Base-by-base conservation (phyloP, 768 basidiomycete genomes). In the Auricularia heimuer region DNA sequence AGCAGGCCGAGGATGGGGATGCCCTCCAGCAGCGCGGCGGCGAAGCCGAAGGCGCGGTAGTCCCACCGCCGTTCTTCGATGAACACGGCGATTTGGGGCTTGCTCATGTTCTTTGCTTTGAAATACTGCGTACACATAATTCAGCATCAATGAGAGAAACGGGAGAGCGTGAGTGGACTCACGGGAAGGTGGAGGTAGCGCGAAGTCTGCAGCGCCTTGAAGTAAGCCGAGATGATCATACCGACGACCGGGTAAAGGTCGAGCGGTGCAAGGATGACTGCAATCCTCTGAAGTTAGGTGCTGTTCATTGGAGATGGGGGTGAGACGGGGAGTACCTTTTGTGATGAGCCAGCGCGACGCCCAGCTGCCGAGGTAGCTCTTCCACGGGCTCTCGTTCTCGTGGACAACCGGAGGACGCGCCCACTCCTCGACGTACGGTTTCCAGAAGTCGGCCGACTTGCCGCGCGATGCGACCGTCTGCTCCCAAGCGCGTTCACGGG, bases 41-140 rank as follows among this genome's bases (percentile, higher is more conserved):
- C 74, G 72, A 96, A 94, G 3, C 94, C 94, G 70, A 97, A 97
- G 0, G 81, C 92, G 69, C 88, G 79, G 69, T 96, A 95, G 67
- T 92, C 89, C 90, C 92, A 92, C 71, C 90, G 93, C 14, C 90
- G 83, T 73, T 96, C 94, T 70, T 93, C 90, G 65, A 95, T 82
- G 75, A 92, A 98, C 1, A 88, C 77, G 2, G 85, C 85, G 3
- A 83, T 75, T 70, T 95, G 85, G 29, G 81, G 75, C 4, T 80
- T 75, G 0, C 85, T 81, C 94, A 98, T 94, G 62, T 83, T 84
- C 75, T 98, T 98, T 1, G 86, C 77, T 63, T 86, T 82, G 66
- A 93, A 98, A 71, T 96, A 96, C 85, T 93, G n/a, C n/a, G n/a
- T n/a, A n/a, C n/a, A n/a, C n/a, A n/a, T n/a, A n/a, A n/a, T n/a